phyloP scores from a whole-genome alignment of 345 rosid species.

The Eucalyptus tenuipes region DNA sequence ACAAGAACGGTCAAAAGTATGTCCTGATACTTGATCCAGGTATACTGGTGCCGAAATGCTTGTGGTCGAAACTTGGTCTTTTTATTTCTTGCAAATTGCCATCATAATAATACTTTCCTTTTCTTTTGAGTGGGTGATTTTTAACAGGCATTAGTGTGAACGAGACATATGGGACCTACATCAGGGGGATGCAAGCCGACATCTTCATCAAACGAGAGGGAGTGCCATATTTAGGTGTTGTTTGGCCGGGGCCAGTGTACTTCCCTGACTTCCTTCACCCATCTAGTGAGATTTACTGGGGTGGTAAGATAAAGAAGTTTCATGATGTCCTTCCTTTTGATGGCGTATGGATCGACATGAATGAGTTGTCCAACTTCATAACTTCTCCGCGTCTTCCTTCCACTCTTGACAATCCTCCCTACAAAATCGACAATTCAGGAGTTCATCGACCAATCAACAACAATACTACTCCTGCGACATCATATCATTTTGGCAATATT shows the following conservation, averaged over 20 bases:
- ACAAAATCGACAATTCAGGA: conserved; percentile 47
- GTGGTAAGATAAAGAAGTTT: conserved; percentile 39
- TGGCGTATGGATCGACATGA: conserved; percentile 83
- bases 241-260: conserved; percentile 66
- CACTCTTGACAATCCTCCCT: conserved; percentile 53
- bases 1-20: conserved; percentile 46
- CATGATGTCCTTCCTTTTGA: conserved; percentile 41
- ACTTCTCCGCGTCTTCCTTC: conserved; percentile 26
- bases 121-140: background rate
- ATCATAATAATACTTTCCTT: background rate
- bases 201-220: conserved; percentile 41
- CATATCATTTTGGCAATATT: conserved; percentile 35
- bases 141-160: conserved; percentile 39
- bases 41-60: background rate
- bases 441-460: conserved; percentile 10
- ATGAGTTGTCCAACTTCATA: conserved; percentile 57
- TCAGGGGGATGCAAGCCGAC: conserved; percentile 55
- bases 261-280: conserved; percentile 65
- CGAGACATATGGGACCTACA: conserved; percentile 31
- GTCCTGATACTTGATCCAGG: conserved; percentile 66
- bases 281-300: conserved; percentile 28
- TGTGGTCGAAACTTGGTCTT: background rate
- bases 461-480: conserved; percentile 43
- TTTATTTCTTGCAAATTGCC: background rate
- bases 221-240: conserved; percentile 41